Base-by-base conservation (phyloP, 2,329 filamentous ascomycete species). In the Paraconiothyrium brasiliense region DNA sequence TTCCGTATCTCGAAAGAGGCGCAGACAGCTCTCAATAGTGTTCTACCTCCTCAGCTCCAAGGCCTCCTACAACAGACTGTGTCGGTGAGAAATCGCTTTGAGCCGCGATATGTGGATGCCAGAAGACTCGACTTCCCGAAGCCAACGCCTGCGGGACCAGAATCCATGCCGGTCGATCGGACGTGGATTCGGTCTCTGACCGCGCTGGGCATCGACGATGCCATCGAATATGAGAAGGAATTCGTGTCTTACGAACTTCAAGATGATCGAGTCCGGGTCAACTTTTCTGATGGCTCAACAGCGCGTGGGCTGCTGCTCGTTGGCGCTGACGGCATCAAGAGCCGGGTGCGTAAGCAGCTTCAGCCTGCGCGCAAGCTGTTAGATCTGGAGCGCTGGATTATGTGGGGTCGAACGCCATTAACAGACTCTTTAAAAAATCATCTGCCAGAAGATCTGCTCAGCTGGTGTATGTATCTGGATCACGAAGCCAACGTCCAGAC, bases 331-430 rank as follows among this genome's bases (percentile, higher is more conserved):
- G 61, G 61, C 5, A 67, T 72, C 16, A 67, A 76, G 27, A 81
- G 76, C 20, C 59, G 58, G 11, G 72, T 80, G 24, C 71, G 80
- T 7, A 76, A 67, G 34, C 80, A 82, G 56, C 71, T 74, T 32
- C 59, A 67, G 16, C 61, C 74, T 4, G 24, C 20, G 9, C 58
- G 58, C 4, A 14, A 35, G 46, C 58, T 60, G 73, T 55, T 82
- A 3, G 80, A 83, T 61, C 78, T 79, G 0, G 71, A 75, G 10
- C 71, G 74, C 35, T 69, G 78, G 14, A 72, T 74, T 16, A 71
- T 82, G 11, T 82, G 76, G 54, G 79, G 79, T 37, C 80, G 79
- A 59, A 80, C 79, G 2, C 68, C 70, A 2, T 37, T 79, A 22
- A 75, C 68, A 4, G 47, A 57, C 1, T 70, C 73, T 22, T 50